phyloP scores from a whole-genome alignment of 257 asterid species.

The Forsythia viridissima region DNA sequence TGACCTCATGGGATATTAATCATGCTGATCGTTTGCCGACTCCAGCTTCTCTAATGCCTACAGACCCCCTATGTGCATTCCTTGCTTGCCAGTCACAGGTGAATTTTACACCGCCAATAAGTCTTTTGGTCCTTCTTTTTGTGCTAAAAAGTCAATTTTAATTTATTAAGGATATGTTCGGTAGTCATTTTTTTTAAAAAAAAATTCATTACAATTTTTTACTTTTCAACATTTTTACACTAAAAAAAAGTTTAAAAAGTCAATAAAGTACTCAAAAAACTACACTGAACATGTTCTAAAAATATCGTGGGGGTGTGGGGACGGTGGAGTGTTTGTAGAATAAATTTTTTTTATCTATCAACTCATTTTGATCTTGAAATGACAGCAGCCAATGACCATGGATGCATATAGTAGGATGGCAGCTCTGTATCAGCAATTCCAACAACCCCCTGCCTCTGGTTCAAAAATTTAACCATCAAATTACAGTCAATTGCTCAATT shows the following conservation, averaged over 20 bases:
- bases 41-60: slow-evolving; percentile 27
- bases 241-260: no score
- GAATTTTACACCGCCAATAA: background rate
- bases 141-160: no score
- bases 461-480: slow-evolving; percentile 27
- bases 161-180: no score
- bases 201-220: no score
- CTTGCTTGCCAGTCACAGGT: slow-evolving; percentile 72
- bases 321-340: background rate
- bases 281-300: no score
- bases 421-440: slow-evolving; percentile 71
- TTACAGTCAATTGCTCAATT: background rate
- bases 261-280: no score
- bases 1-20: slow-evolving; percentile 53
- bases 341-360: background rate
- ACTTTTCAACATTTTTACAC: no score
- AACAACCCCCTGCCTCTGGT: slow-evolving; percentile 41
- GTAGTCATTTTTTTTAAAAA: no score
- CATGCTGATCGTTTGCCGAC: slow-evolving; percentile 32
- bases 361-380: background rate
- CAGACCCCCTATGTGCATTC: slow-evolving; percentile 48
- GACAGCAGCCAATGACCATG: slow-evolving; percentile 59
- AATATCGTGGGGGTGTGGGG: no score
- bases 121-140: no score
- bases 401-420: slow-evolving; percentile 69